Evolutionary conservation across 805 yeast genomes (phyloP).

Genomic region (Sungouiella thailandica): DNA sequence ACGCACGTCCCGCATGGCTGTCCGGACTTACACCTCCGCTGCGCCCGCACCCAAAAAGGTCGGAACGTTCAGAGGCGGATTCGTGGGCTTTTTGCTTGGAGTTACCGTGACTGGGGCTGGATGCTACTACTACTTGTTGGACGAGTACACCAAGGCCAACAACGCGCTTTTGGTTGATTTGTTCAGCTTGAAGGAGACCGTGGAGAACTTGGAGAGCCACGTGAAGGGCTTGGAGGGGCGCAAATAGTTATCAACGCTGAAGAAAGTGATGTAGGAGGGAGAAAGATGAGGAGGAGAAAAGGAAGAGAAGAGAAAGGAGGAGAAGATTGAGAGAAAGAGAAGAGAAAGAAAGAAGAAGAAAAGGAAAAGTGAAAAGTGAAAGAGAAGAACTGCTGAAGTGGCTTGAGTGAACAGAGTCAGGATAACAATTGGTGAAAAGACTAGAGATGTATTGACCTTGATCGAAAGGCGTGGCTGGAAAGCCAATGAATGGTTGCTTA

Average conservation of each 20-base stretch:
- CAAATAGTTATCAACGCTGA: slow-evolving; percentile 9
- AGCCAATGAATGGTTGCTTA: no score
- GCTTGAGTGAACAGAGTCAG: no score
- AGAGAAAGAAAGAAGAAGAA: no score
- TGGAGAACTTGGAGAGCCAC: slow-evolving; percentile 62
- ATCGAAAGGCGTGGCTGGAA: no score
- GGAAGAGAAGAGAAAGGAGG: neutral
- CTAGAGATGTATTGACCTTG: no score
- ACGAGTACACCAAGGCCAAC: slow-evolving; percentile 71
- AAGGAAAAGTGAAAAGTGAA: no score
- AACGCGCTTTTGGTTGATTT: slow-evolving; percentile 73
- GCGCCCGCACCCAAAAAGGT: slow-evolving; percentile 27
- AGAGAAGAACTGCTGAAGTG: no score
- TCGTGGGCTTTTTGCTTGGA: slow-evolving; percentile 77
- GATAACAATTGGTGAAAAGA: no score
- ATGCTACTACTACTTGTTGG: slow-evolving; percentile 72
- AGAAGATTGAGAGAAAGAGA: neutral
- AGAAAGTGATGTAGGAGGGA: neutral
- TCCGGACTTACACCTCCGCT: slow-evolving; percentile 29
- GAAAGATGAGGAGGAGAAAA: neutral
- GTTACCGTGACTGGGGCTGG: slow-evolving; percentile 69
- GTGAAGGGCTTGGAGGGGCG: slow-evolving; percentile 55
- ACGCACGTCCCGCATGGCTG: slow-evolving; percentile 6
- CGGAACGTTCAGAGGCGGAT: slow-evolving; percentile 43
- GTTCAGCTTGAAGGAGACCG: slow-evolving; percentile 61